phyloP scores from a whole-genome alignment of 1,284 basidiomycete species.

The Rhizoctonia solani region DNA sequence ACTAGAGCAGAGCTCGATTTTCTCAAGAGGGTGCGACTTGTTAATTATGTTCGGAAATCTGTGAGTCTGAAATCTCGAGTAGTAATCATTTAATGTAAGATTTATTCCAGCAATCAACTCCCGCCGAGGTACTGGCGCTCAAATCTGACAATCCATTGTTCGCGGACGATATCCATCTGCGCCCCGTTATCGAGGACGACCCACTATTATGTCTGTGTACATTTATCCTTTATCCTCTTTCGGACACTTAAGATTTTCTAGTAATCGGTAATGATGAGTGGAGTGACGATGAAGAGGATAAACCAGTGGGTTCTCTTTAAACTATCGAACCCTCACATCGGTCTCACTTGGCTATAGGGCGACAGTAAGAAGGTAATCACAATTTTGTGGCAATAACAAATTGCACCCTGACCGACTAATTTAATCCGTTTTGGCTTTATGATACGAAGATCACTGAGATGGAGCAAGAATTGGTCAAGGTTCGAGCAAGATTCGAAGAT shows the following conservation, averaged over 20 bases:
- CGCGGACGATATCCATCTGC: constrained; percentile 73
- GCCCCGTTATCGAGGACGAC: constrained; percentile 80
- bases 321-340: constrained; percentile 36
- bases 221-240: background rate
- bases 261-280: constrained; percentile 57
- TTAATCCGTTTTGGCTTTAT: constrained; percentile 46
- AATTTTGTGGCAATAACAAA: constrained; percentile 60
- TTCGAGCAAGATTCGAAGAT: constrained; percentile 47
- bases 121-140: constrained; percentile 53
- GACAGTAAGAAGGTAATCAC: constrained; percentile 52
- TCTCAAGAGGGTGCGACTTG: constrained; percentile 74
- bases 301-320: constrained; percentile 4
- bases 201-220: constrained; percentile 73
- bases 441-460: constrained; percentile 53
- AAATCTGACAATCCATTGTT: constrained; percentile 66
- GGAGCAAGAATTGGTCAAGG: constrained; percentile 31
- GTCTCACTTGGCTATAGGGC: constrained; percentile 47
- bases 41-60: constrained; percentile 84
- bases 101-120: constrained; percentile 55
- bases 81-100: constrained; percentile 15
- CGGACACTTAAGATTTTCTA: constrained; percentile 15
- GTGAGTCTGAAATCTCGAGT: constrained; percentile 46
- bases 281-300: constrained; percentile 63
- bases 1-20: constrained; percentile 56
- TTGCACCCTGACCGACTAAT: constrained; percentile 43